Conservation (phyloP, 768 basidiomycete species). For the Crassisporium funariophilum region DNA sequence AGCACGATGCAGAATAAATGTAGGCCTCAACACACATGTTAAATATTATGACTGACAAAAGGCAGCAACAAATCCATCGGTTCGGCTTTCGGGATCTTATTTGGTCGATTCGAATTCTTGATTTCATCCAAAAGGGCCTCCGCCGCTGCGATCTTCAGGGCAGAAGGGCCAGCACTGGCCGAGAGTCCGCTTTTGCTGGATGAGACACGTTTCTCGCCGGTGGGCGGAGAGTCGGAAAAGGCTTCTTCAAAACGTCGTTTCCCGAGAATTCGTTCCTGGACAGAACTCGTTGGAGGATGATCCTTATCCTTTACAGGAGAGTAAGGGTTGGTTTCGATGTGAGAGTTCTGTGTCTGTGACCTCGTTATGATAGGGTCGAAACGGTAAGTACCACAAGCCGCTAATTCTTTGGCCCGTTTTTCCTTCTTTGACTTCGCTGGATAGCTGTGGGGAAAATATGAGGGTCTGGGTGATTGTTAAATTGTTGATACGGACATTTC, state of each 20-base stretch:
- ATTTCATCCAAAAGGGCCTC: conserved; percentile 4
- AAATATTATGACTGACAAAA: not conserved
- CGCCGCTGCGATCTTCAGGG: conserved; percentile 7
- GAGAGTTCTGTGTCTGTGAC: too few relatives aligned
- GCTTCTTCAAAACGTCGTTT: too few relatives aligned
- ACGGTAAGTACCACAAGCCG: too few relatives aligned
- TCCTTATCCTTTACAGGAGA: too few relatives aligned
- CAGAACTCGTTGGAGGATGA: too few relatives aligned
- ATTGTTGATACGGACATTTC: not conserved
- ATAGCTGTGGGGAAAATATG: not conserved
- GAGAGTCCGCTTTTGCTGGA: not conserved
- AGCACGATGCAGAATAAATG: not conserved
- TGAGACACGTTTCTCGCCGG: not conserved
- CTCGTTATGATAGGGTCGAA: too few relatives aligned
- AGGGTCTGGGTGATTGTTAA: not conserved
- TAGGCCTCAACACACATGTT: not conserved
- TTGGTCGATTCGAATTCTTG: not conserved
- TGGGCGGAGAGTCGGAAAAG: too few relatives aligned
- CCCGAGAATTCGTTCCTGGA: too few relatives aligned
- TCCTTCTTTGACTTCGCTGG: too few relatives aligned
- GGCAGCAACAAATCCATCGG: not conserved
- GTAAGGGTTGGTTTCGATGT: too few relatives aligned
- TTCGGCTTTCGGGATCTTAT: not conserved
- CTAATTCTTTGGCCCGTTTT: too few relatives aligned
- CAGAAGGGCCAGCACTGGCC: too few relatives aligned